Conservation (phyloP, 2,329 filamentous ascomycete species). For the Penicillium sp. region DNA sequence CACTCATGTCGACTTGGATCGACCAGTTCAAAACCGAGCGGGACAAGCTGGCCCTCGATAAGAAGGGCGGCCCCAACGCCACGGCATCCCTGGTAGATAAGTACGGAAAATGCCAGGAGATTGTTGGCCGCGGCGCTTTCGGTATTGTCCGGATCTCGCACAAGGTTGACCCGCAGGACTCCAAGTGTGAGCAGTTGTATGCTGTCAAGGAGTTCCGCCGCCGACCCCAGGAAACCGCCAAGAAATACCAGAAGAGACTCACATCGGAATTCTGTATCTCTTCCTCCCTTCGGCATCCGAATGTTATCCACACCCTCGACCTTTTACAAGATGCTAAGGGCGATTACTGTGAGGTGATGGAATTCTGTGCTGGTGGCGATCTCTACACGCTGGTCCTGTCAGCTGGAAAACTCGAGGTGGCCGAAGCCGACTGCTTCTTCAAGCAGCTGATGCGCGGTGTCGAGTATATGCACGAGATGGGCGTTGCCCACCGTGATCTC, state of each 20-base stretch:
- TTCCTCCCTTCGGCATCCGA: conserved; percentile 91
- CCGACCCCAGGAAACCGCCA: conserved; percentile 88
- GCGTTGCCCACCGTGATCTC: conserved; percentile 91
- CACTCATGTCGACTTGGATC: conserved; percentile 93
- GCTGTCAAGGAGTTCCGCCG: conserved; percentile 98
- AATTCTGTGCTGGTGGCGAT: conserved; percentile 95
- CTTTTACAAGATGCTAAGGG: conserved; percentile 94
- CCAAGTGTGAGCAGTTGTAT: conserved; percentile 80
- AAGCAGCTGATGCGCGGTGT: conserved; percentile 99
- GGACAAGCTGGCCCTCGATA: conserved; percentile 71
- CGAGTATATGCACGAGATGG: conserved; percentile 99
- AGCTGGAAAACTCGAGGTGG: conserved; percentile 81
- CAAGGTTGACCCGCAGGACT: conserved; percentile 82
- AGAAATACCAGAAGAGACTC: conserved; percentile 96
- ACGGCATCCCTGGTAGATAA: conserved; percentile 86
- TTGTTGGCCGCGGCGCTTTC: conserved; percentile 93
- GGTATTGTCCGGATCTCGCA: conserved; percentile 97
- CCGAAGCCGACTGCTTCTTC: conserved; percentile 96
- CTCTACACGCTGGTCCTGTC: conserved; percentile 90
- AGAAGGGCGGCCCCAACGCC: conserved; percentile 72
- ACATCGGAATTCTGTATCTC: conserved; percentile 99
- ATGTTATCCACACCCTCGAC: conserved; percentile 96
- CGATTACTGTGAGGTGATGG: conserved; percentile 99
- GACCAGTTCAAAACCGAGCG: conserved; percentile 89
- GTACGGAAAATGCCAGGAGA: conserved; percentile 97